A percentile compares a stretch with the other conserved stretches of the same genome.
These are phyloP conservation scores for Trichophaea hybrida DNA, from an alignment of 2,329 filamentous ascomycete genomes.

Conservation along the genomic window DNA sequence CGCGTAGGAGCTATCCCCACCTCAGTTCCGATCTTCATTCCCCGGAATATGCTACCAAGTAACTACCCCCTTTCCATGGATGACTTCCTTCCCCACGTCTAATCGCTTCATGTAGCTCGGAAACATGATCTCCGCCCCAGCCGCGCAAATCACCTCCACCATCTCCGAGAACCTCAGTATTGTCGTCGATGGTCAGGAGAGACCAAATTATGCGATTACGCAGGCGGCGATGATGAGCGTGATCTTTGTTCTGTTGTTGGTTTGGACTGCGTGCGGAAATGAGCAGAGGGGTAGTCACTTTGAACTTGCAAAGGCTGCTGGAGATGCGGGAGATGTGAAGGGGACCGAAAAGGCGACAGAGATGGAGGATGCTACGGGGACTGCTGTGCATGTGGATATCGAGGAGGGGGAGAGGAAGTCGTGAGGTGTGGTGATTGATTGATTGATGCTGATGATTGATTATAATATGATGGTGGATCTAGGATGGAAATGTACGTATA, in stretches of 20 bases:
- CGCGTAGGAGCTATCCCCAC: conserved; percentile 46
- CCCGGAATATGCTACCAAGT: conserved; percentile 51
- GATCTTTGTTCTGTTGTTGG: conserved; percentile 41
- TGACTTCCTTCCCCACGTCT: too few species aligned
- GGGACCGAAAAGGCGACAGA: conserved; percentile 8
- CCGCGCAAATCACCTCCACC: conserved; percentile 63
- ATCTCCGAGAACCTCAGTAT: conserved; percentile 50
- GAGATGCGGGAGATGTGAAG: conserved; percentile 27
- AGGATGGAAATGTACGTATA: too few species aligned
- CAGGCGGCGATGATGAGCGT: conserved; percentile 56
- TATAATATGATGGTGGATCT: too few species aligned
- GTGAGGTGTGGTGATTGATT: too few species aligned
- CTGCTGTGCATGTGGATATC: background rate
- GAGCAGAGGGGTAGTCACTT: conserved; percentile 61
- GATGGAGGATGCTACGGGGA: background rate
- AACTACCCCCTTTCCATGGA: too few species aligned
- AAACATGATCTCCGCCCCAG: conserved; percentile 59
- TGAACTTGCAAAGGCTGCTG: conserved; percentile 44
- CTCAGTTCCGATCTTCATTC: conserved; percentile 55
- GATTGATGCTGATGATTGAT: too few species aligned
- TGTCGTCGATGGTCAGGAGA: conserved; percentile 40
- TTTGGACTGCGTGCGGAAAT: conserved; percentile 55
- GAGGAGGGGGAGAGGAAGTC: conserved; percentile 26
- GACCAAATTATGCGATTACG: conserved; percentile 62
- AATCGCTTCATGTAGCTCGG: conserved; percentile 39